Conservation (phyloP, 176 grass and related monocot species). For the Chrysopogon serrulatus region DNA sequence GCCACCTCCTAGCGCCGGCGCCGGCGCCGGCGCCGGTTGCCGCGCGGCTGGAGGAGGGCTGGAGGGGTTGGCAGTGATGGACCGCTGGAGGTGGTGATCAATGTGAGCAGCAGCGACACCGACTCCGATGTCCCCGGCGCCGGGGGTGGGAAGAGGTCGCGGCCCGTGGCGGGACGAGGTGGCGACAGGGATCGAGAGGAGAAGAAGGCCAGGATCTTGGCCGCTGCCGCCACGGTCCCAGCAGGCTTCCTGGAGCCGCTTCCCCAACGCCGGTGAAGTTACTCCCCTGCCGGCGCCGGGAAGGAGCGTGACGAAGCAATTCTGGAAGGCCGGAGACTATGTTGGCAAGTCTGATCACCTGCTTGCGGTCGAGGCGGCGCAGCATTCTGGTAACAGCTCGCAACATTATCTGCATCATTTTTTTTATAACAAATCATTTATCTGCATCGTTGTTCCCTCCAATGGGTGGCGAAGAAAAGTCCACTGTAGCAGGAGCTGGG, state of each 20-base stretch:
- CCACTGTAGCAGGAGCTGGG: not conserved
- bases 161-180: conserved; percentile 1
- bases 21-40: not conserved
- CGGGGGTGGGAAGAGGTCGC: not conserved
- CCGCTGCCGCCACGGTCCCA: conserved; percentile 32
- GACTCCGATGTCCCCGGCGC: conserved; percentile 34
- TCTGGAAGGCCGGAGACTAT: conserved; percentile 95
- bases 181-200: not conserved
- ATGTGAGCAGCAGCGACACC: conserved; percentile 58
- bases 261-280: not conserved
- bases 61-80: not conserved
- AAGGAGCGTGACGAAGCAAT: conserved; percentile 52
- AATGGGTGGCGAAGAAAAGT: not conserved
- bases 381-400: conserved; percentile 34
- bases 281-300: not conserved
- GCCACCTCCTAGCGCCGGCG: not conserved
- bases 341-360: conserved; percentile 22
- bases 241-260: conserved; percentile 68
- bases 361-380: not conserved
- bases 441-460: not conserved
- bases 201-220: conserved; percentile 33
- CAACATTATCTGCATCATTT: not conserved
- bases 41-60: not conserved
- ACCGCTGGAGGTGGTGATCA: conserved; percentile 30
- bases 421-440: too few relatives aligned